These are phyloP conservation scores for Oryza meridionalis DNA, from an alignment of 176 grass and related monocot species.

Conservation along the genomic window DNA sequence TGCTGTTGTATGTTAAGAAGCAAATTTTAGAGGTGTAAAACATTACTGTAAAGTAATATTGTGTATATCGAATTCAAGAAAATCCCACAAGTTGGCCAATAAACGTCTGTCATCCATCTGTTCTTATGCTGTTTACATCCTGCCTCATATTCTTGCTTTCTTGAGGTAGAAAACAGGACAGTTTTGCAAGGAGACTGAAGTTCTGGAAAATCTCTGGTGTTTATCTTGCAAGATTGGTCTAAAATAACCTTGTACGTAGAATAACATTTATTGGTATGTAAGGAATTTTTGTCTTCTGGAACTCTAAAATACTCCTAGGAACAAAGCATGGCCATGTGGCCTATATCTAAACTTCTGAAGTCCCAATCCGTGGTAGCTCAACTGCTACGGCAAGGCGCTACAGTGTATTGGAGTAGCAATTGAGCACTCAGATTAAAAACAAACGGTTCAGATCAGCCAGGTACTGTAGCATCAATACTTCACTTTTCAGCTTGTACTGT, in stretches of 20 bases:
- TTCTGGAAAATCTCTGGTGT: no score
- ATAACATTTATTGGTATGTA: no score
- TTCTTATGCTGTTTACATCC: not conserved
- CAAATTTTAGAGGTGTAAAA: slow-evolving; percentile 43
- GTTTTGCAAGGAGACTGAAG: not conserved
- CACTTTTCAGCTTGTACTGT: no score
- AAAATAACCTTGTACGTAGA: no score
- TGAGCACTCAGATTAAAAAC: no score
- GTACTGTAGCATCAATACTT: no score
- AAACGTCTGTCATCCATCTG: not conserved
- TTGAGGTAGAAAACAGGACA: not conserved
- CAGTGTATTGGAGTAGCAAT: no score
- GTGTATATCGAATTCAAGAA: slow-evolving; percentile 55
- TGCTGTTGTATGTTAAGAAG: slow-evolving; percentile 35
- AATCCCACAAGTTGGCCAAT: slow-evolving; percentile 41
- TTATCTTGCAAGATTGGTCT: no score
- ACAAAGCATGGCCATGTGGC: not conserved
- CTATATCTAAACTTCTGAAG: not conserved
- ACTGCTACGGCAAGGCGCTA: no score
- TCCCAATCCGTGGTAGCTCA: not conserved
- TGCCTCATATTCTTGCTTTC: not conserved
- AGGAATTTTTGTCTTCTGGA: no score
- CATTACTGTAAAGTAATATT: slow-evolving; percentile 58
- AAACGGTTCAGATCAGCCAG: no score
- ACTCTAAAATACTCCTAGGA: not conserved